phyloP scores from a whole-genome alignment of 495 filamentous ascomycete genomes.

The Bacidia gigantensis region DNA sequence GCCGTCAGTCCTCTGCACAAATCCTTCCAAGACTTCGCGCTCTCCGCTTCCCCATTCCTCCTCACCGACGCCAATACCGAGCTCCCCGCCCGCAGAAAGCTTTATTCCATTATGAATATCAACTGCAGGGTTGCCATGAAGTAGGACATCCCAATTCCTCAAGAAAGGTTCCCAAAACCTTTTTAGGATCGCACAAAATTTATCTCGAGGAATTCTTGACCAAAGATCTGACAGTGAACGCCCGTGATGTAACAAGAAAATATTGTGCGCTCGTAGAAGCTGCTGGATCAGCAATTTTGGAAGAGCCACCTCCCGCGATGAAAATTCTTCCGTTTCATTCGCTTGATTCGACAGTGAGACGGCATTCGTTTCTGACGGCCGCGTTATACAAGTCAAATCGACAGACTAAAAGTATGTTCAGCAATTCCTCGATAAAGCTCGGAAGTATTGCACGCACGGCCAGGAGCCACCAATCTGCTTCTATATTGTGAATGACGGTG shows the following conservation, averaged over 20 bases:
- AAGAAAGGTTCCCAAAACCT: conserved; percentile 76
- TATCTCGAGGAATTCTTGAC: conserved; percentile 37
- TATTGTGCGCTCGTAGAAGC: conserved; percentile 63
- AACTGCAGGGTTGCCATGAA: conserved; percentile 76
- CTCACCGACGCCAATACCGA: conserved; percentile 86
- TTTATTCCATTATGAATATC: conserved; percentile 74
- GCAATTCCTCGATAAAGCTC: not conserved
- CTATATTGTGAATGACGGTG: conserved; percentile 71
- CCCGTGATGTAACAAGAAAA: conserved; percentile 80
- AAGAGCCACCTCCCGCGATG: conserved; percentile 78
- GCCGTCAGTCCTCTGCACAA: conserved; percentile 49
- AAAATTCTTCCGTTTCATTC: conserved; percentile 52
- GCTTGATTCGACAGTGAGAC: conserved; percentile 14
- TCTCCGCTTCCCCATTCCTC: conserved; percentile 88
- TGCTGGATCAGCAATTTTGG: conserved; percentile 65
- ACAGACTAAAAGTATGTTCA: conserved; percentile 41
- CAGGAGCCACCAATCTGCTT: conserved; percentile 88
- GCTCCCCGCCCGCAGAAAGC: conserved; percentile 77
- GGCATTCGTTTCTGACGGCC: conserved; percentile 16
- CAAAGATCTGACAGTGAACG: conserved; percentile 52
- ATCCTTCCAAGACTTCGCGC: conserved; percentile 77
- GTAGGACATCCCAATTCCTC: conserved; percentile 73
- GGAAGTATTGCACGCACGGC: conserved; percentile 40
- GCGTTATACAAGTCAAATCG: conserved; percentile 49
- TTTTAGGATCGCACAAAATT: conserved; percentile 50